A percentile compares a stretch with the other conserved stretches of the same genome.
Evolutionary conservation across 306 rosid species (phyloP).

Genomic region (Rosa rugosa): DNA sequence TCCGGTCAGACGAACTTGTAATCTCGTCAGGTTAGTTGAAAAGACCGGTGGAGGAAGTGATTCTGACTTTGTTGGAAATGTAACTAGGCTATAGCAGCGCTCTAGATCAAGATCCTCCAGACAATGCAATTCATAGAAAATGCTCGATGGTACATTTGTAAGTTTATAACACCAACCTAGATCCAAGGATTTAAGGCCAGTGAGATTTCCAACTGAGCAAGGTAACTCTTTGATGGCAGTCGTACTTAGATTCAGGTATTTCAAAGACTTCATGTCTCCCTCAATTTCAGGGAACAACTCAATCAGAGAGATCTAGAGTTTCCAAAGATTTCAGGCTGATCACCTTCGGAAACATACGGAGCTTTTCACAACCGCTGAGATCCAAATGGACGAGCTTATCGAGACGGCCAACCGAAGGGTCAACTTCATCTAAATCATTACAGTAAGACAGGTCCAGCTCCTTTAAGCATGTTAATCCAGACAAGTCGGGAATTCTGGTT

Average conservation of each 20-base stretch:
- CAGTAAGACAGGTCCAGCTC: accelerated
- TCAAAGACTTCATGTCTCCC: not conserved
- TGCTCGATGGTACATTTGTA: not conserved
- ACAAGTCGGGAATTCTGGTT: not conserved
- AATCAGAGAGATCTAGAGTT: not conserved
- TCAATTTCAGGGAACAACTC: not conserved
- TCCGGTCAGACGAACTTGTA: accelerated
- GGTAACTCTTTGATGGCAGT: not conserved
- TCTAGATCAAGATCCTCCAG: not conserved
- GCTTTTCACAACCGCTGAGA: accelerated
- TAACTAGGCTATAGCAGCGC: no score
- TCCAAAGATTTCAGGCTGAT: not conserved
- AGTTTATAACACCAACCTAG: accelerated
- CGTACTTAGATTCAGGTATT: accelerated
- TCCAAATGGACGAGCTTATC: not conserved
- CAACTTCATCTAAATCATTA: not conserved
- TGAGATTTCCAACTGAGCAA: not conserved
- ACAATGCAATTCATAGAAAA: not conserved
- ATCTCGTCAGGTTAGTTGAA: not conserved
- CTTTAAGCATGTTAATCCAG: not conserved
- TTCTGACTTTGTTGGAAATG: not conserved
- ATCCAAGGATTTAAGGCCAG: not conserved
- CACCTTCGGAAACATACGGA: not conserved
- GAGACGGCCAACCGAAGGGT: not conserved
- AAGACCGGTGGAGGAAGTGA: not conserved